Evolutionary conservation across 106 monocot genomes (phyloP).

Genomic region (Dendrobium chrysotoxum): DNA sequence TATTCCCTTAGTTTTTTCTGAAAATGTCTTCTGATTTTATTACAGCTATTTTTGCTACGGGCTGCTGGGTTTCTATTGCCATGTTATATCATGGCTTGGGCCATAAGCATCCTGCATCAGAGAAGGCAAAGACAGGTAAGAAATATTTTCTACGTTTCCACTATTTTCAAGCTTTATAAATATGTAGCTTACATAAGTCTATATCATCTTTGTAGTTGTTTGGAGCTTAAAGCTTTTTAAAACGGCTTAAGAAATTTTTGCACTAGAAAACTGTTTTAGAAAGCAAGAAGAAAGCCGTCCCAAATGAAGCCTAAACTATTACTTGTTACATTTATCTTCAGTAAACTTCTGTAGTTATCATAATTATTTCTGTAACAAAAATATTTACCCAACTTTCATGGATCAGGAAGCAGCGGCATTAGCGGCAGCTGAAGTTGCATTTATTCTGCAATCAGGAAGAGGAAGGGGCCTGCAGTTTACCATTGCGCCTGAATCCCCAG

Average conservation of each 20-base stretch:
- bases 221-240: too few species aligned
- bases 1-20: neutral
- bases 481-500: slow-evolving; percentile 54
- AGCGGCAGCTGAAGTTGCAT: slow-evolving; percentile 64
- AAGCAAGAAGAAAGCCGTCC: too few species aligned
- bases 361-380: too few species aligned
- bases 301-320: too few species aligned
- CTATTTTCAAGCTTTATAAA: neutral
- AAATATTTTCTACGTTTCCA: neutral
- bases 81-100: slow-evolving; percentile 84
- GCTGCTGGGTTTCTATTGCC: slow-evolving; percentile 84
- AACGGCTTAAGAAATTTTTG: too few species aligned
- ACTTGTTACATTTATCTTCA: too few species aligned
- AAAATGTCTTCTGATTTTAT: neutral
- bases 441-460: slow-evolving; percentile 56
- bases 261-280: too few species aligned
- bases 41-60: slow-evolving; percentile 63
- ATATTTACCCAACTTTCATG: neutral
- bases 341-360: too few species aligned
- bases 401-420: slow-evolving; percentile 60
- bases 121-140: slow-evolving; percentile 64
- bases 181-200: neutral
- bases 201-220: too few species aligned
- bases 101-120: slow-evolving; percentile 61
- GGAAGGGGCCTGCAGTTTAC: slow-evolving; percentile 53